phyloP scores from a whole-genome alignment of 495 filamentous ascomycete species.

The Hypoxylon cercidicola region DNA sequence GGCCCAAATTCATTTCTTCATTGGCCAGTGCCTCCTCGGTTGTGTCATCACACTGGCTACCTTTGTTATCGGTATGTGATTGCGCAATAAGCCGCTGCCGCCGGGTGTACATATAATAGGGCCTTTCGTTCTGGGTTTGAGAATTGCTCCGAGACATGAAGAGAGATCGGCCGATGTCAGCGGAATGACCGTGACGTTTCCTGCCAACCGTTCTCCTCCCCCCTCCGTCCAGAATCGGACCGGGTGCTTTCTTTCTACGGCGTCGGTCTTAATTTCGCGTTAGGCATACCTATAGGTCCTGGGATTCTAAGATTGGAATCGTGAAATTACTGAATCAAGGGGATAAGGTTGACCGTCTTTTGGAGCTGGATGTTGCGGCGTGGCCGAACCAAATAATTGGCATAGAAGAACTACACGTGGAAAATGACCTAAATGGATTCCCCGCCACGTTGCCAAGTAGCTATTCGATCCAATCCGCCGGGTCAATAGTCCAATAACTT shows the following conservation, averaged over 20 bases:
- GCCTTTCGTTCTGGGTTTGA: neutral
- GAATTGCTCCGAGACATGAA: neutral
- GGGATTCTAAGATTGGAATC: neutral
- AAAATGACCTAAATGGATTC: conserved; percentile 9
- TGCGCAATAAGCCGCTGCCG: conserved; percentile 2
- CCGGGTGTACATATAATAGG: neutral
- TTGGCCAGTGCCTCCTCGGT: neutral
- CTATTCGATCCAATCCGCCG: neutral
- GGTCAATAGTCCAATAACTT: conserved; percentile 9
- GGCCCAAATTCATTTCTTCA: too few species aligned
- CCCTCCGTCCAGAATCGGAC: neutral
- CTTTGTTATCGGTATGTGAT: neutral
- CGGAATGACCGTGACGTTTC: neutral
- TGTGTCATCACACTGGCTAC: neutral
- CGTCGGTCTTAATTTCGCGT: neutral
- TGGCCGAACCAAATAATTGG: conserved; percentile 16
- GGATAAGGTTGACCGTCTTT: conserved; percentile 8
- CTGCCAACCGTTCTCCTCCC: neutral
- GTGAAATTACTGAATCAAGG: conserved; percentile 14
- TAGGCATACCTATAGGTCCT: neutral
- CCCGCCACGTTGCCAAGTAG: conserved; percentile 18
- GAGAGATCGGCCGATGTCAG: neutral
- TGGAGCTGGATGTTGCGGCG: conserved; percentile 17
- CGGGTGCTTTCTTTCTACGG: neutral
- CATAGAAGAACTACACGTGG: conserved; percentile 23